These are phyloP conservation scores for Mortierella sp. DNA, from an alignment of 371 early-diverging fungal species.

Conservation along the genomic window DNA sequence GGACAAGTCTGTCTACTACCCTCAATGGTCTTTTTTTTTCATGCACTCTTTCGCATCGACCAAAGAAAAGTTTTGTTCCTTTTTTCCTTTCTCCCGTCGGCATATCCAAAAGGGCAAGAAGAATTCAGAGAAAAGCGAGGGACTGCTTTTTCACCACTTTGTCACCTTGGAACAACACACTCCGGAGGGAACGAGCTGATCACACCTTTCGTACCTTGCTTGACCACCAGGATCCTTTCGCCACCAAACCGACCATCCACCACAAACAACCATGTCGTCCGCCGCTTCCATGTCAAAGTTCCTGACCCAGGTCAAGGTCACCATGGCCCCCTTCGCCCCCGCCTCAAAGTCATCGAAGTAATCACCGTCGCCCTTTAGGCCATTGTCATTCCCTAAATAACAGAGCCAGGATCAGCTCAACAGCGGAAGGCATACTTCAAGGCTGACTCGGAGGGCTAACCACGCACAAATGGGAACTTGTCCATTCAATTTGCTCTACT, in stretches of 20 bases:
- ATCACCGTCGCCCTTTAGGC: background rate
- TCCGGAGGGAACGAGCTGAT: background rate
- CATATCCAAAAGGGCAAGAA: too few relatives aligned
- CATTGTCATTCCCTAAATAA: too few relatives aligned
- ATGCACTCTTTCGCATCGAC: too few relatives aligned
- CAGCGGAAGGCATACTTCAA: background rate
- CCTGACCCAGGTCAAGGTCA: conserved; percentile 55
- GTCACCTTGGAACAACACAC: background rate
- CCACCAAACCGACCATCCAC: conserved; percentile 3
- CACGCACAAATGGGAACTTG: background rate
- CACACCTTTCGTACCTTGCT: conserved; percentile 7
- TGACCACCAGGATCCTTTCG: conserved; percentile 1
- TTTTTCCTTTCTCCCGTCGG: too few relatives aligned
- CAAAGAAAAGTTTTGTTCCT: too few relatives aligned
- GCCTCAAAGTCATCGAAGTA: conserved; percentile 55
- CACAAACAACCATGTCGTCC: conserved; percentile 27
- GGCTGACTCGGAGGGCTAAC: background rate
- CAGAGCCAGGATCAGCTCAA: background rate
- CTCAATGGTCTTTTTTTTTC: too few relatives aligned
- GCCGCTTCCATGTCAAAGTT: conserved; percentile 50
- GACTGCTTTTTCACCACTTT: background rate
- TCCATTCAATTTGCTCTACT: background rate
- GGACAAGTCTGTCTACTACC: too few relatives aligned
- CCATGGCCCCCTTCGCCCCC: conserved; percentile 57
- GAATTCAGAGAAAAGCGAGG: too few relatives aligned